Percentiles rank a stretch among this genome's conserved stretches.
Conservation (phyloP, 768 basidiomycete species). For the Pleurotus salmoneostramineus region DNA sequence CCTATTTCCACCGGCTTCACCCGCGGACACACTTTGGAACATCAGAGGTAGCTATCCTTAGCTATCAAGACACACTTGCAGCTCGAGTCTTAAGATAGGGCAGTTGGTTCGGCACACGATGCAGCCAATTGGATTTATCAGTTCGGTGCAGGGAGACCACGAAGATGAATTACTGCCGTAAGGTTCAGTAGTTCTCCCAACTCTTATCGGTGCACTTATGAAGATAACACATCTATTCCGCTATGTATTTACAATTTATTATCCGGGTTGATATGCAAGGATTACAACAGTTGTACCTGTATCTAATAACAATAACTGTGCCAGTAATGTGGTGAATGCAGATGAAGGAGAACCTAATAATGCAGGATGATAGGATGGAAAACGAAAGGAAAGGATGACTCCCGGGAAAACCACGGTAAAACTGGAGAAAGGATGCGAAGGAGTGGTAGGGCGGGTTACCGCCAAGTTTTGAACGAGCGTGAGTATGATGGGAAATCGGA, state of each 20-base stretch:
- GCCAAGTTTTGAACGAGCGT: not conserved
- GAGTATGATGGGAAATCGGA: not conserved
- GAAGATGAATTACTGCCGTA: not conserved
- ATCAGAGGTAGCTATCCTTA: not conserved
- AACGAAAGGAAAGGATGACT: not conserved
- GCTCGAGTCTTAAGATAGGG: too few relatives aligned
- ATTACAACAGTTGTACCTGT: constrained; percentile 8
- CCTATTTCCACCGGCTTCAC: not conserved
- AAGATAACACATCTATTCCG: not conserved
- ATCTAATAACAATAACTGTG: constrained; percentile 8
- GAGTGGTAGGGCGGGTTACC: constrained; percentile 1
- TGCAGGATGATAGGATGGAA: constrained; percentile 5
- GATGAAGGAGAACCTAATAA: not conserved
- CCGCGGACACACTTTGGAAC: not conserved
- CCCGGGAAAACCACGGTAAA: not conserved
- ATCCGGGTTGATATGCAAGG: constrained; percentile 1
- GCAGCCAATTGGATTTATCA: not conserved
- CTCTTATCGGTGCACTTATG: not conserved
- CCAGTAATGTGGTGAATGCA: constrained; percentile 4
- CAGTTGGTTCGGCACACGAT: not conserved
- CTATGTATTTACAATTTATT: not conserved
- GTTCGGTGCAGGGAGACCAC: not conserved
- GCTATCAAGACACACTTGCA: not conserved
- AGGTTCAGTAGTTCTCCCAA: not conserved
- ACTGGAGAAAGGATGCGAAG: not conserved